These are phyloP conservation scores for Lachnellula arida DNA, from an alignment of 2,329 filamentous ascomycete species.

Conservation along the genomic window DNA sequence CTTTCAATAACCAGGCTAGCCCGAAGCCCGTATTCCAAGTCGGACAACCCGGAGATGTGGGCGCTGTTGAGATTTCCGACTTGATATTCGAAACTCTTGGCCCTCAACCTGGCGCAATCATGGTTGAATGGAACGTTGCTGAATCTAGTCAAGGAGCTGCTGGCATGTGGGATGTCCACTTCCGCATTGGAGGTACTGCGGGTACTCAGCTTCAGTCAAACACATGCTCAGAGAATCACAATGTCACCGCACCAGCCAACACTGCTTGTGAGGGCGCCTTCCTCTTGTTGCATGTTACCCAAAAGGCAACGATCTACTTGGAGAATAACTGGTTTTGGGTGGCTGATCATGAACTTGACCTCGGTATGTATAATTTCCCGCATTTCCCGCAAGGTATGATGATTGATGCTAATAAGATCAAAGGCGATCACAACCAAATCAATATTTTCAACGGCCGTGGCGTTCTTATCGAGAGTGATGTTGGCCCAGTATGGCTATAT, in stretches of 20 bases:
- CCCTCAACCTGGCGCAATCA: constrained; percentile 77
- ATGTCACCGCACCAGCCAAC: constrained; percentile 55
- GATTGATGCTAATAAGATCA: not conserved
- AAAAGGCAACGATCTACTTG: constrained; percentile 65
- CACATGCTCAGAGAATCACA: constrained; percentile 73
- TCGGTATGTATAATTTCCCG: constrained; percentile 27
- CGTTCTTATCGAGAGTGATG: constrained; percentile 61
- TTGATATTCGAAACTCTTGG: constrained; percentile 78
- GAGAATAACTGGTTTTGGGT: constrained; percentile 93
- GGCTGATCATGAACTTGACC: constrained; percentile 84
- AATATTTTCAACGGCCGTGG: constrained; percentile 83
- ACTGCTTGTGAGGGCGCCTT: constrained; percentile 70
- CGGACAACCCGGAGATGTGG: constrained; percentile 70
- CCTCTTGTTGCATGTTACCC: constrained; percentile 61
- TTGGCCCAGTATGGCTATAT: constrained; percentile 76
- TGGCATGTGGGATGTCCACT: constrained; percentile 94
- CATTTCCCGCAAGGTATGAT: too few species aligned
- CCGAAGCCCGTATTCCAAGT: constrained; percentile 84
- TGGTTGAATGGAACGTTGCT: constrained; percentile 87
- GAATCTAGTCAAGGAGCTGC: constrained; percentile 62
- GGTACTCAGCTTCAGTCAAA: constrained; percentile 75
- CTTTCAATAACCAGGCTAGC: constrained; percentile 70
- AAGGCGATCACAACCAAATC: constrained; percentile 65
- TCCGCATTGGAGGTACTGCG: constrained; percentile 81
- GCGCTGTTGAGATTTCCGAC: constrained; percentile 82